phyloP scores from a whole-genome alignment of 2,329 filamentous ascomycete species.

The Trichoderma polysporum region DNA sequence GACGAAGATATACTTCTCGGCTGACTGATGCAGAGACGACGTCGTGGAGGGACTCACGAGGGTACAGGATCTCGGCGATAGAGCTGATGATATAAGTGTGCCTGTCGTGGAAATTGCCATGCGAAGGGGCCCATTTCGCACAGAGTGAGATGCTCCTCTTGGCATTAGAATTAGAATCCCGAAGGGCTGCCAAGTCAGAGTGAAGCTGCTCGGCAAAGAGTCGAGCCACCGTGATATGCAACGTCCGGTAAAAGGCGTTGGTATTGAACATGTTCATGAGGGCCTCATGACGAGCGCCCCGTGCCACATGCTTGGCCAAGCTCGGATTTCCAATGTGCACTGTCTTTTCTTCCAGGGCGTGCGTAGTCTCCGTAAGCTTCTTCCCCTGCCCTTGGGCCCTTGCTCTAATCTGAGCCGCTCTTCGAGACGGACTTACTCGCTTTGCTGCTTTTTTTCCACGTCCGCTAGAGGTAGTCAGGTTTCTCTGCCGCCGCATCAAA shows the following conservation, averaged over 20 bases:
- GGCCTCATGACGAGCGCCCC: slow-evolving; percentile 41
- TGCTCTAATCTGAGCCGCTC: no score
- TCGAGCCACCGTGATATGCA: slow-evolving; percentile 54
- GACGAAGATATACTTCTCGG: slow-evolving; percentile 52
- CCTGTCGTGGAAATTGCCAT: slow-evolving; percentile 56
- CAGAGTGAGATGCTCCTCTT: slow-evolving; percentile 53
- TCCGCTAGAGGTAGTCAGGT: neutral
- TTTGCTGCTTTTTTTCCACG: neutral
- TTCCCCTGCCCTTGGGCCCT: neutral
- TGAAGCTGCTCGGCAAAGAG: slow-evolving; percentile 57
- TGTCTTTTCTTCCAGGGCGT: slow-evolving; percentile 6
- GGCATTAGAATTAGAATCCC: slow-evolving; percentile 39
- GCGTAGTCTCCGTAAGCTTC: neutral
- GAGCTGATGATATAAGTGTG: slow-evolving; percentile 57
- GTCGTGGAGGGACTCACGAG: slow-evolving; percentile 33
- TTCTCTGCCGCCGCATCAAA: neutral
- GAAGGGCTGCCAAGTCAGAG: slow-evolving; percentile 44
- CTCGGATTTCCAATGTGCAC: slow-evolving; percentile 18
- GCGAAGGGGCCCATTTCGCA: slow-evolving; percentile 60
- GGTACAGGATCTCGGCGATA: slow-evolving; percentile 56
- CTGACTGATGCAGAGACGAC: slow-evolving; percentile 37
- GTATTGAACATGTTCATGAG: slow-evolving; percentile 43
- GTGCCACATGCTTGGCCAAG: slow-evolving; percentile 28
- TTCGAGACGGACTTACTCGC: no score
- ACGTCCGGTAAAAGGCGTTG: slow-evolving; percentile 48